These are phyloP conservation scores for Elasticomyces elasticus DNA, from an alignment of 495 filamentous ascomycete species.

Conservation along the genomic window DNA sequence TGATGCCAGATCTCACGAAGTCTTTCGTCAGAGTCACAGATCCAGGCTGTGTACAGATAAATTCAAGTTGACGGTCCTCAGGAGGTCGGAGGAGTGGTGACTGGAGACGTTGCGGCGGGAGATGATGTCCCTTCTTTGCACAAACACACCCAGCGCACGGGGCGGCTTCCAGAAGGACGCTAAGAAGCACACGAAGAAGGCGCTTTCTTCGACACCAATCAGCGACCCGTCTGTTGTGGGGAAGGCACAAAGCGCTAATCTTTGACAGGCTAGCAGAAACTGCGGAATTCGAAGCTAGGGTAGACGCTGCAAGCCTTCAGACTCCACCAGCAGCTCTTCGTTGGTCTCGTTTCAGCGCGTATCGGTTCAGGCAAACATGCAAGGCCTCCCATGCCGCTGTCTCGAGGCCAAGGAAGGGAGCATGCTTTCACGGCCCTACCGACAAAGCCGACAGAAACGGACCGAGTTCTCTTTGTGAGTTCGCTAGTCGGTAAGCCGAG, in stretches of 20 bases:
- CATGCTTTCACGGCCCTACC: too few species aligned
- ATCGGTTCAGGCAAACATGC: too few species aligned
- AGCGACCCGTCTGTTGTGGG: neutral
- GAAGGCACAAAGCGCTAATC: too few species aligned
- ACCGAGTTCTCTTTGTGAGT: neutral
- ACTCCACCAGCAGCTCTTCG: neutral
- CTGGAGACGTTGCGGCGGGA: neutral
- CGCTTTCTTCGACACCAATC: neutral
- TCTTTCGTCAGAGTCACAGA: neutral
- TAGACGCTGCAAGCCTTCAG: neutral
- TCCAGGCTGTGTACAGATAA: neutral
- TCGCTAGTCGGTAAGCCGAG: neutral
- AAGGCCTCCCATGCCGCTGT: neutral
- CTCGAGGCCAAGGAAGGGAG: neutral
- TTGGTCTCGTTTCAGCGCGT: neutral
- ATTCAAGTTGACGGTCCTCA: neutral
- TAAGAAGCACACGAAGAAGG: neutral
- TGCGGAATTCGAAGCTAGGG: too few species aligned
- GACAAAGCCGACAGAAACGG: neutral
- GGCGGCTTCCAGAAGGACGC: too few species aligned
- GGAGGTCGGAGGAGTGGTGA: too few species aligned
- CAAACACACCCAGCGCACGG: neutral
- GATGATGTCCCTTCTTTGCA: neutral
- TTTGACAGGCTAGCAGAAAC: too few species aligned
- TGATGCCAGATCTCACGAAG: neutral